Conservation (phyloP, 2,329 filamentous ascomycete species). For the Didymella pinodella region DNA sequence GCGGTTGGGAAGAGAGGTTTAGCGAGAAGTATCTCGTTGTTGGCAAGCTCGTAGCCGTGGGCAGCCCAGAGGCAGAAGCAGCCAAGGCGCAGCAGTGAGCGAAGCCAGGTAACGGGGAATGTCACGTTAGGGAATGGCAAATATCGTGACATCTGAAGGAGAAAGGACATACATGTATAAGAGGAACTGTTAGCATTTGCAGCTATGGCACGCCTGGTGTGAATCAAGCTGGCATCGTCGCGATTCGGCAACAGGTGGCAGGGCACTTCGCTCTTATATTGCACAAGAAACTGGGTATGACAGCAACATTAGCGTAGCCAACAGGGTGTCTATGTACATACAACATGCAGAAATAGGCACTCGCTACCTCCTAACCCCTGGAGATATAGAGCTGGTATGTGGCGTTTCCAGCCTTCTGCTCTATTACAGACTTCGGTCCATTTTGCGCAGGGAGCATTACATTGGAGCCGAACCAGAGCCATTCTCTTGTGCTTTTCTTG, state of each 20-base stretch:
- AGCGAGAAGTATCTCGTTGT: constrained; percentile 95
- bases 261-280: neutral
- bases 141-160: neutral
- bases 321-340: no score
- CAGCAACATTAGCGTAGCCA: no score
- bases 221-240: neutral
- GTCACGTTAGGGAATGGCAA: neutral
- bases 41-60: constrained; percentile 77
- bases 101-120: no score
- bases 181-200: no score
- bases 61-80: constrained; percentile 61
- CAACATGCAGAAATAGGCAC: no score
- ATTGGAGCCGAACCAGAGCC: neutral
- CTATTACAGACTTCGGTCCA: no score
- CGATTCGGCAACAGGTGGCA: neutral
- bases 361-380: neutral
- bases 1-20: constrained; percentile 94
- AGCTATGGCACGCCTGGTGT: neutral
- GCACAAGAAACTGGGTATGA: no score
- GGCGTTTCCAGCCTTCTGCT: no score
- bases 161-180: neutral
- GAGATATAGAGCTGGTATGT: neutral
- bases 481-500: neutral
- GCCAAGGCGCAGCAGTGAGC: constrained; percentile 35
- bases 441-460: neutral